Conservation (phyloP, 1,284 basidiomycete species). For the Papiliotrema flavescens region DNA sequence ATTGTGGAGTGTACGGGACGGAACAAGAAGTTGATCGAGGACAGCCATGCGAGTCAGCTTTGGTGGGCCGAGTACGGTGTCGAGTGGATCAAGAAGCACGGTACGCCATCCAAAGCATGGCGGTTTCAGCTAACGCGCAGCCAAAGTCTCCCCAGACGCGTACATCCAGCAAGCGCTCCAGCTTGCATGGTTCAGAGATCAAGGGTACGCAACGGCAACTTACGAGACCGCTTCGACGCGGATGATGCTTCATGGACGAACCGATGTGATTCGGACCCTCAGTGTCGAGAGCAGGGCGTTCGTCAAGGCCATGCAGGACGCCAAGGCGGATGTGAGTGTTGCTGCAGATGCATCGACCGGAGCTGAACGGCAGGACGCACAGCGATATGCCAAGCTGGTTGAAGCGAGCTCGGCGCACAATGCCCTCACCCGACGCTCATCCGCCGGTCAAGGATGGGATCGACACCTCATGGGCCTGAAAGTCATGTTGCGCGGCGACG, state of each 20-base stretch:
- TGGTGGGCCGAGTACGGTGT: conserved; percentile 84
- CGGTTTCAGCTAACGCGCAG: conserved; percentile 44
- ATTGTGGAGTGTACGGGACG: conserved; percentile 61
- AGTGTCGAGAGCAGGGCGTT: conserved; percentile 73
- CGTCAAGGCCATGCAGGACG: conserved; percentile 70
- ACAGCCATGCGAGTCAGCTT: conserved; percentile 80
- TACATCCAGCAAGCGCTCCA: conserved; percentile 93
- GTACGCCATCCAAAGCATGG: conserved; percentile 51
- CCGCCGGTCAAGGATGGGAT: conserved; percentile 82
- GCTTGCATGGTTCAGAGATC: conserved; percentile 82
- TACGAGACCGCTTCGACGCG: conserved; percentile 94
- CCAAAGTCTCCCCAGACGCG: conserved; percentile 77
- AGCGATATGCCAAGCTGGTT: conserved; percentile 59
- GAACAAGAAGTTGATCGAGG: conserved; percentile 62
- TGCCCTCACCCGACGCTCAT: conserved; percentile 70
- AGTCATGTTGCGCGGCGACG: conserved; percentile 57
- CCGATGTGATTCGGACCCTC: conserved; percentile 83
- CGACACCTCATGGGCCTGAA: conserved; percentile 85
- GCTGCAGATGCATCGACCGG: not conserved
- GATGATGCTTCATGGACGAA: conserved; percentile 85
- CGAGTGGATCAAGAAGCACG: conserved; percentile 81
- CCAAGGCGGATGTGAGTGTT: conserved; percentile 51
- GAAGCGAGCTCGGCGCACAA: conserved; percentile 72
- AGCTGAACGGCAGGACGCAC: conserved; percentile 45
- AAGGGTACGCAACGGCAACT: conserved; percentile 76